These are phyloP conservation scores for Aspergillus proliferans DNA, from an alignment of 2,329 filamentous ascomycete genomes.

Conservation along the genomic window DNA sequence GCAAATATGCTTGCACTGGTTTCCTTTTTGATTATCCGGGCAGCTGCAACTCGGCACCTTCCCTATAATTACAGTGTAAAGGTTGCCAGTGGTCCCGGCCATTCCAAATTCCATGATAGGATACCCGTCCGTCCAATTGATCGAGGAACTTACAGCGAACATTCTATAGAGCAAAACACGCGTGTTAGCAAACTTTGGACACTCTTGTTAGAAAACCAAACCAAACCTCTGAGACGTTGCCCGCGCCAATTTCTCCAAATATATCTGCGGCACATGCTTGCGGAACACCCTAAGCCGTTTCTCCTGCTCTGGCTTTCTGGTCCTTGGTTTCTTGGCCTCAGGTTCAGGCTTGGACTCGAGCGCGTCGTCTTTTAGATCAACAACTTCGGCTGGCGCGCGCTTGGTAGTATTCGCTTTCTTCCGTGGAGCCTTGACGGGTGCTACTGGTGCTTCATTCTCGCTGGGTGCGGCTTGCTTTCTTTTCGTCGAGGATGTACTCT, in stretches of 20 bases:
- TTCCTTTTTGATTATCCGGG: slow-evolving; percentile 49
- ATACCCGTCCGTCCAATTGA: slow-evolving; percentile 37
- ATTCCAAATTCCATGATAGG: slow-evolving; percentile 50
- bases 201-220: background rate
- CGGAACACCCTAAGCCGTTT: slow-evolving; percentile 38
- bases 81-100: slow-evolving; percentile 56
- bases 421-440: slow-evolving; percentile 5
- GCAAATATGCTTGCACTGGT: slow-evolving; percentile 59
- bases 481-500: background rate
- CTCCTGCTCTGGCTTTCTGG: slow-evolving; percentile 19
- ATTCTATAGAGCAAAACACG: slow-evolving; percentile 33
- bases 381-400: slow-evolving; percentile 4
- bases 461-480: background rate
- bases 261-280: slow-evolving; percentile 40
- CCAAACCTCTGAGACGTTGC: slow-evolving; percentile 43
- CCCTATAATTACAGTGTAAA: slow-evolving; percentile 54
- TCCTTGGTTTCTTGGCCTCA: background rate
- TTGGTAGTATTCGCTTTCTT: background rate
- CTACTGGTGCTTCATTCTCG: background rate
- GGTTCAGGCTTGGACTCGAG: background rate
- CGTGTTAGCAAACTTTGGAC: slow-evolving; percentile 1
- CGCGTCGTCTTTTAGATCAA: slow-evolving; percentile 13
- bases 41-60: slow-evolving; percentile 51
- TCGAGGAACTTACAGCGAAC: slow-evolving; percentile 50
- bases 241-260: slow-evolving; percentile 42